Percentiles rank a stretch among this genome's conserved stretches.
These are phyloP conservation scores for Penicillium polonicum DNA, from an alignment of 2,329 filamentous ascomycete species.

Conservation along the genomic window DNA sequence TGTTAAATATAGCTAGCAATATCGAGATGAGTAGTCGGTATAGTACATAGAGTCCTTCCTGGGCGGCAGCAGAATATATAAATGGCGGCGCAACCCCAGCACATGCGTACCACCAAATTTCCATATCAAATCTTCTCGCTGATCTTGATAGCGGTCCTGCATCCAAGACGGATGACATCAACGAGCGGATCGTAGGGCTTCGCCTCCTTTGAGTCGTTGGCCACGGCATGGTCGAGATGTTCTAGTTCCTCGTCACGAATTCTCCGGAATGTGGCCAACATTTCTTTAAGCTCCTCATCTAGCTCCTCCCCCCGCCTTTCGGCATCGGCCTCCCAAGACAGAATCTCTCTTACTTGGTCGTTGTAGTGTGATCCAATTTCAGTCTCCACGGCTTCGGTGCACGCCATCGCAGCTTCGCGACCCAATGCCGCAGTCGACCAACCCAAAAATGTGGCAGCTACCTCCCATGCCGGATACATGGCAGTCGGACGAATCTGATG, in stretches of 20 bases:
- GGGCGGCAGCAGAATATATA: not conserved
- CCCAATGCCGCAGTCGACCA: constrained; percentile 89
- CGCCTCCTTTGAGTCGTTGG: constrained; percentile 88
- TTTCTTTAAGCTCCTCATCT: constrained; percentile 70
- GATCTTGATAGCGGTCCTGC: constrained; percentile 88
- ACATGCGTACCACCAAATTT: no score
- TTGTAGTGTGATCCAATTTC: constrained; percentile 98
- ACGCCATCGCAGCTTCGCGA: constrained; percentile 94
- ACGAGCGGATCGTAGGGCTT: constrained; percentile 87
- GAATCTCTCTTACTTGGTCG: constrained; percentile 75
- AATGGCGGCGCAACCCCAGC: not conserved
- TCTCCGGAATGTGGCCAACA: constrained; percentile 72
- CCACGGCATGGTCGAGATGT: constrained; percentile 91
- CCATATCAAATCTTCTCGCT: constrained; percentile 51
- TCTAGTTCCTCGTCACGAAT: constrained; percentile 96
- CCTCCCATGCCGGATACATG: constrained; percentile 86
- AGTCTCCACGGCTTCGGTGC: constrained; percentile 96
- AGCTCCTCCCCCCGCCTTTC: constrained; percentile 75
- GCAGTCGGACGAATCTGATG: constrained; percentile 90
- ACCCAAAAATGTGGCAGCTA: constrained; percentile 75
- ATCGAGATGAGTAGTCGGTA: not conserved
- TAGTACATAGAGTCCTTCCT: constrained; percentile 2
- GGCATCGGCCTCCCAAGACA: constrained; percentile 78
- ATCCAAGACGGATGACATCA: constrained; percentile 83
- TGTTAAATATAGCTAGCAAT: not conserved